Evolutionary conservation across 106 monocot species (phyloP).

Genomic region (Dendrobium nobile): DNA sequence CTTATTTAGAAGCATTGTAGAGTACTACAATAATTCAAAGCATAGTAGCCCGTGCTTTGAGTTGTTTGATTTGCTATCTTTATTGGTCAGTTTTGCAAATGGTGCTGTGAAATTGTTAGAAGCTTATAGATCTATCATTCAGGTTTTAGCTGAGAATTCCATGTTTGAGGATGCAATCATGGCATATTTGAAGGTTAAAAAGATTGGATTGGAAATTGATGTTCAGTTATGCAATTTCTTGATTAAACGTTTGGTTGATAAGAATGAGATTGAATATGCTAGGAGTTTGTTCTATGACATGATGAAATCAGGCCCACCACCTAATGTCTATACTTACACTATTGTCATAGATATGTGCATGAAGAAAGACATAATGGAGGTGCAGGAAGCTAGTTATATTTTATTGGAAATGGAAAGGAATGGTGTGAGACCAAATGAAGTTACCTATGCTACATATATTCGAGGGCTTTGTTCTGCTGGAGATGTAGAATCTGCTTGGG

Average conservation of each 20-base stretch:
- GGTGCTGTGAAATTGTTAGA: slow-evolving; percentile 4
- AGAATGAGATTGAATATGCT: neutral
- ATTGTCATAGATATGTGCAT: slow-evolving; percentile 11
- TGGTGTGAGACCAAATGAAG: slow-evolving; percentile 15
- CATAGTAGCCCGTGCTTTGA: neutral
- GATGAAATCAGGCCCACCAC: neutral
- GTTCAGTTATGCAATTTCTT: slow-evolving; percentile 10
- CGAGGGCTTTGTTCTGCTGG: slow-evolving; percentile 6
- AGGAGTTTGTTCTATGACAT: neutral
- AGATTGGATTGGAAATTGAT: slow-evolving; percentile 1
- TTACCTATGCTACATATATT: slow-evolving; percentile 10
- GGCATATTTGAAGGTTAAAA: slow-evolving; percentile 1
- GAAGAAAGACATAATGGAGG: neutral
- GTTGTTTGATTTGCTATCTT: slow-evolving; percentile 2
- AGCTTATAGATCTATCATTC: neutral
- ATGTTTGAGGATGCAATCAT: slow-evolving; percentile 11
- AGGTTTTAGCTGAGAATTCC: neutral
- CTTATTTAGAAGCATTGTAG: slow-evolving; percentile 3
- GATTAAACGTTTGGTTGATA: slow-evolving; percentile 1
- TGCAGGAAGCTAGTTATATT: slow-evolving; percentile 4
- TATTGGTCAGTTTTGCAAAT: neutral
- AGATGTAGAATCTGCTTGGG: slow-evolving; percentile 10
- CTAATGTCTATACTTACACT: slow-evolving; percentile 14
- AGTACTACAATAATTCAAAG: neutral
- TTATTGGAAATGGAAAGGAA: slow-evolving; percentile 10